Conservation (phyloP, 176 grass and related monocot species). For the Musa itinerans region DNA sequence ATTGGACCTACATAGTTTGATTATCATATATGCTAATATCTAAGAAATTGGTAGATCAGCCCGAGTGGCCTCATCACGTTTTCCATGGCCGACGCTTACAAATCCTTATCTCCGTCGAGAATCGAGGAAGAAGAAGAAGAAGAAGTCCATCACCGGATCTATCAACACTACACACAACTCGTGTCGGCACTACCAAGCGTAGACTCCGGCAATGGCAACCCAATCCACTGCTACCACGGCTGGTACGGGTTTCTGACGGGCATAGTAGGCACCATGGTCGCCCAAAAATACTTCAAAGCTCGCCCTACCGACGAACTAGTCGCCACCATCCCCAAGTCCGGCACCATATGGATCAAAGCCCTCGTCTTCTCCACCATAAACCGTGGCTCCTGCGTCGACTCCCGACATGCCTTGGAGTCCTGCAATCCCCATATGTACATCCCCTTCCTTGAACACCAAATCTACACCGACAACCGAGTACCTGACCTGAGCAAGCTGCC, state of each 20-base stretch:
- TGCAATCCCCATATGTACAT: slow-evolving; percentile 4
- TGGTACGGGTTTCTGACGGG: not conserved
- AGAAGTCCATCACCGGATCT: not conserved
- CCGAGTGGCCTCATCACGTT: too few relatives aligned
- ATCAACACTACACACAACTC: not conserved
- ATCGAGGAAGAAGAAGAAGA: not conserved
- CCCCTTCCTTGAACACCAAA: slow-evolving; percentile 11
- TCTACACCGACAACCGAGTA: not conserved
- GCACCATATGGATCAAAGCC: slow-evolving; percentile 32
- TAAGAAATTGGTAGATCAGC: too few relatives aligned
- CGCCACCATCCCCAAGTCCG: slow-evolving; percentile 21
- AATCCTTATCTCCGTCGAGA: too few relatives aligned
- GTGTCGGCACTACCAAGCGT: not conserved
- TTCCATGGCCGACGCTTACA: too few relatives aligned
- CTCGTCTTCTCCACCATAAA: slow-evolving; percentile 1
- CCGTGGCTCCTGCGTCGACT: not conserved
- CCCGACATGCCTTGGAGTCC: not conserved
- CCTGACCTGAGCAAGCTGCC: not conserved
- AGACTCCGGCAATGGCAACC: not conserved
- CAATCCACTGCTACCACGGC: not conserved
- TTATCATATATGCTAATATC: too few relatives aligned
- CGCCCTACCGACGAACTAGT: slow-evolving; percentile 15
- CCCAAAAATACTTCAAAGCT: not conserved
- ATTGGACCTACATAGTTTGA: too few relatives aligned
- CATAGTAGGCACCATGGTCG: not conserved